Percentiles rank a stretch among this genome's conserved stretches.
phyloP scores from a whole-genome alignment of 352 stramenopile genomes.

The Pythium biforme region DNA sequence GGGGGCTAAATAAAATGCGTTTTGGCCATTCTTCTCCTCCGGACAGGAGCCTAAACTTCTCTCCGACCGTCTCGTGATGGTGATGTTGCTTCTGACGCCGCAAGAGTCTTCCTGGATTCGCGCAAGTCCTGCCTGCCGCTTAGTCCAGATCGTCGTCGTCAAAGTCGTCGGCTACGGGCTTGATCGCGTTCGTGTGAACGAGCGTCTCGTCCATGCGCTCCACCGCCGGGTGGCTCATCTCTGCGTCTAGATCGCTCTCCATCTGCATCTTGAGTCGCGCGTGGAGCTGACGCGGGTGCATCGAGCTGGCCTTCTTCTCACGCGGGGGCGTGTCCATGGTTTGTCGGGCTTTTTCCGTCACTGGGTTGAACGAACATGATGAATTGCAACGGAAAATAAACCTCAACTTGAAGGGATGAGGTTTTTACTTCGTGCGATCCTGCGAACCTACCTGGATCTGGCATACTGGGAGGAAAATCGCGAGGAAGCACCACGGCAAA shows the following conservation, averaged over 20 bases:
- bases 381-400: conserved; percentile 12
- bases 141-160: conserved; percentile 78
- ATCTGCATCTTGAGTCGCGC: conserved; percentile 74
- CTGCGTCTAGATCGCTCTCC: conserved; percentile 62
- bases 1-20: conserved; percentile 1
- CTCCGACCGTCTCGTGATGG: neutral
- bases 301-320: conserved; percentile 36
- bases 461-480: conserved; percentile 11
- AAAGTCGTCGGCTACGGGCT: conserved; percentile 66
- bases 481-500: conserved; percentile 16
- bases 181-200: conserved; percentile 56
- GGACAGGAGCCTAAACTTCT: neutral
- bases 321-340: conserved; percentile 69
- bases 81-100: too few species aligned
- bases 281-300: conserved; percentile 56
- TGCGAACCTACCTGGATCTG: conserved; percentile 21
- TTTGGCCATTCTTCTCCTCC: neutral
- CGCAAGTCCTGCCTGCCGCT: too few species aligned
- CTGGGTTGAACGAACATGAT: too few species aligned
- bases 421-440: conserved; percentile 29
- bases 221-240: conserved; percentile 47
- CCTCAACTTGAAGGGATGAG: conserved; percentile 29
- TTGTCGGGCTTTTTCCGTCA: neutral
- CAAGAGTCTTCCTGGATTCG: too few species aligned
- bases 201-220: conserved; percentile 51